Evolutionary conservation across 495 filamentous ascomycete species (phyloP).

Genomic region (Lindgomyces ingoldianus): DNA sequence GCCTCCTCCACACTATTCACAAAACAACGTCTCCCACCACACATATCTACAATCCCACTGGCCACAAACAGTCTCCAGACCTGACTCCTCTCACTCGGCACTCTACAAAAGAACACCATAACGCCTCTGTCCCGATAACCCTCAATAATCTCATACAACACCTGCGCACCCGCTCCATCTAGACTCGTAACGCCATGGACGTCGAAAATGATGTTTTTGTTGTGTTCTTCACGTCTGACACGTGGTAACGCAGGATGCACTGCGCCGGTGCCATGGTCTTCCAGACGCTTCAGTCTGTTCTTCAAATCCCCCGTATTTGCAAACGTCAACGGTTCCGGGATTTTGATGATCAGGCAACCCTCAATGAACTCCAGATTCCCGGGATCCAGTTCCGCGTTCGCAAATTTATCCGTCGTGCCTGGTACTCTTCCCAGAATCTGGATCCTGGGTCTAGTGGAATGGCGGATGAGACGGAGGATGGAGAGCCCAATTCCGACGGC

Average conservation of each 20-base stretch:
- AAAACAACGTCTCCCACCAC: constrained; percentile 75
- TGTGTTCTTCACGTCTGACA: constrained; percentile 68
- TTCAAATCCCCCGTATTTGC: constrained; percentile 95
- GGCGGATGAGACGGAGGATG: constrained; percentile 82
- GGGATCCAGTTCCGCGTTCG: constrained; percentile 81
- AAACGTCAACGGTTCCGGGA: constrained; percentile 94
- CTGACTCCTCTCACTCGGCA: constrained; percentile 59
- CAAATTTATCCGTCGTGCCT: constrained; percentile 72
- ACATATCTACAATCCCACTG: constrained; percentile 80
- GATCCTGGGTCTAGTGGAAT: constrained; percentile 87
- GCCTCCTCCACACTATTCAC: constrained; percentile 83
- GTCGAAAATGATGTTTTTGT: constrained; percentile 91
- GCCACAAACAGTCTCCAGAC: constrained; percentile 73
- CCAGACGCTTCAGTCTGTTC: constrained; percentile 75
- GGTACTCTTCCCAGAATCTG: constrained; percentile 93
- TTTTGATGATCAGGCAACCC: constrained; percentile 92
- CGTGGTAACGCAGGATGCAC: constrained; percentile 86
- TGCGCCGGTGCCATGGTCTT: constrained; percentile 79
- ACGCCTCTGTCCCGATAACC: constrained; percentile 71
- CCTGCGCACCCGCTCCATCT: constrained; percentile 90
- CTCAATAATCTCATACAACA: constrained; percentile 83
- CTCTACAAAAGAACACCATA: constrained; percentile 83
- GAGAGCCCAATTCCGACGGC: constrained; percentile 86
- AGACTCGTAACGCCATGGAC: constrained; percentile 91
- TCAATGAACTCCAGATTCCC: constrained; percentile 83